Percentiles rank a stretch among this genome's conserved stretches.
Evolutionary conservation across 352 stramenopile species (phyloP).

Genomic region (Phytophthora pinifolia): DNA sequence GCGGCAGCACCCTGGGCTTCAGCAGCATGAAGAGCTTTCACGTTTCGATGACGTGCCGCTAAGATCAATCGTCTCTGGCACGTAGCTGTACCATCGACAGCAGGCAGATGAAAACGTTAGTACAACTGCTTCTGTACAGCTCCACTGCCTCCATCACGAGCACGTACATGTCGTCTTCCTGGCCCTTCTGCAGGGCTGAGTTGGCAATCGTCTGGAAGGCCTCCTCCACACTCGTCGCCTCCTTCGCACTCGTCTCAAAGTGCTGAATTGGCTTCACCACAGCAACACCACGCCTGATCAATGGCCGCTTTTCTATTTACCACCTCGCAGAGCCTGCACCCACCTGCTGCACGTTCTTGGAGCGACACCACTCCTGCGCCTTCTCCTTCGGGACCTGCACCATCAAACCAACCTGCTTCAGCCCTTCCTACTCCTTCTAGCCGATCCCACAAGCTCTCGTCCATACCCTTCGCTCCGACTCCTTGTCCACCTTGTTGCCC

Average conservation of each 20-base stretch:
- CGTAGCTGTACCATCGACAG: slow-evolving; percentile 48
- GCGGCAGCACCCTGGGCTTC: slow-evolving; percentile 19
- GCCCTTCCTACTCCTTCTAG: not conserved
- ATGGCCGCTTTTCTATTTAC: not conserved
- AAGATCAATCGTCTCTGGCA: slow-evolving; percentile 86
- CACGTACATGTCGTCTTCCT: slow-evolving; percentile 86
- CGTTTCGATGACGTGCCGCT: slow-evolving; percentile 71
- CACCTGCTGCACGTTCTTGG: slow-evolving; percentile 80
- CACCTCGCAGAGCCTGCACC: not conserved
- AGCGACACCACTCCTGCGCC: slow-evolving; percentile 93
- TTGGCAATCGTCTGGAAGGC: slow-evolving; percentile 95
- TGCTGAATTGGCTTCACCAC: slow-evolving; percentile 87
- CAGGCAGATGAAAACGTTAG: not conserved
- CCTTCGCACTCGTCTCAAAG: slow-evolving; percentile 98
- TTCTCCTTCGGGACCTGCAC: slow-evolving; percentile 79
- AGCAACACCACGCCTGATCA: slow-evolving; percentile 1
- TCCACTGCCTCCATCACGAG: not conserved
- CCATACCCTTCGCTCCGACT: slow-evolving; percentile 71
- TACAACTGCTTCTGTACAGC: too few species aligned
- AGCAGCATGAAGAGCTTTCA: slow-evolving; percentile 76
- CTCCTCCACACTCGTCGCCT: slow-evolving; percentile 96
- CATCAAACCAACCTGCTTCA: not conserved
- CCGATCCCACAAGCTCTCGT: not conserved
- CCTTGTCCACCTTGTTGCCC: slow-evolving; percentile 99
- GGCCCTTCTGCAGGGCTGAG: slow-evolving; percentile 84